Evolutionary conservation across 371 early-diverging fungal species (phyloP), one percentile per base, ranked within the genome.

Genomic region (Paramicrosporidium saccamoebae): DNA sequence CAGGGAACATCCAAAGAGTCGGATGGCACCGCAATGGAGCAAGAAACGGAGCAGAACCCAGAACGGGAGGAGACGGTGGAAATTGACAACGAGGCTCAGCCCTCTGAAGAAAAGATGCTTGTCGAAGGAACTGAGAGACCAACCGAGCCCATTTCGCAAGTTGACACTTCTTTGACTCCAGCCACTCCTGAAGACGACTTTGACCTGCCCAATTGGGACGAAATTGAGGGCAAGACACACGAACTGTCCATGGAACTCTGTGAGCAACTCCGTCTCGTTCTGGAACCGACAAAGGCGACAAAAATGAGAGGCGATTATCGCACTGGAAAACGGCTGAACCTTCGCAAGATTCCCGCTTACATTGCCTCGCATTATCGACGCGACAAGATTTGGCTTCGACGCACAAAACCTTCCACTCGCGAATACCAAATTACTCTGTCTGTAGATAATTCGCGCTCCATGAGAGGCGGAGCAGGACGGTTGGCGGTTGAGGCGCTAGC

Each of bases 311-410:
- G 99, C 20, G 95, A 96, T 52, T 99, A 88, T 46, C 67, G 72
- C 25, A 88, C 78, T 16, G 99, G 99, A 27, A 96, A 97, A 46
- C 77, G 96, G 12, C 63, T 99, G 27, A 98, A 96, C 44, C 94
- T 98, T 88, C 79, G 86, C 41, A 90, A 77, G 53, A 74, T 99
- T 26, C 82, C 97, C 31, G 81, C 94, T 2, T 98, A 94, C 38
- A 90, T 99, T 42, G 97, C 96, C 10, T 69, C 72, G 35, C 74
- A 88, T 38, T 96, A 74, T 55, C 79, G 79, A 52, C 94, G 84
- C 52, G 96, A 98, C 51, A 92, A 90, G 57, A 99, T 99, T 30
- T 99, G 98, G 98, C 50, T 95, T 38, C 68, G 92, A 20, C 67
- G 97, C 23, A 90, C 82, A 19, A 84, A 81, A 41, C 84, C 78